Base-by-base conservation (phyloP, 1,284 basidiomycete genomes). In the Cutaneotrichosporon sp. region DNA sequence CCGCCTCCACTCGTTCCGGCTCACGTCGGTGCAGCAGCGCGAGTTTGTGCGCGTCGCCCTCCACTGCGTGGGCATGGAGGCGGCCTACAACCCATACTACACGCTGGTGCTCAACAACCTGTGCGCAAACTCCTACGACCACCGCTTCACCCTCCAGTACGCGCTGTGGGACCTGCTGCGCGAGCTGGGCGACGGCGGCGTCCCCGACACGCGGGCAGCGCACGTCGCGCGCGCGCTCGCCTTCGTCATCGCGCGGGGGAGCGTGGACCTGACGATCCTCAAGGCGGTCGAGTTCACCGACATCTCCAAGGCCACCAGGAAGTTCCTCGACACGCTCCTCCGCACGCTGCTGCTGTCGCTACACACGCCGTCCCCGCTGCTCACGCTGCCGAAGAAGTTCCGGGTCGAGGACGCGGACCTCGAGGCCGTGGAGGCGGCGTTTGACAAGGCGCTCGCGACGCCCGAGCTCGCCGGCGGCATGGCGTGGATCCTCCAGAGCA, bases 111-210 rank as follows among this genome's bases (percentile, higher is more conserved):
- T 84, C 8, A 87, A 91, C 1, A 89, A 92, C 68, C 73, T 81
- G 4, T 79, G 78, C 51, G 64, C 73, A 6, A 71, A 75, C 56
- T 79, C 80, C 3, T 82, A 82, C 62, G 87, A 89, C 8, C 89
- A 94, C 72, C 89, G 87, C 67, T 89, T 99, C 69, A 98, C 97
- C 0, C 82, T 99, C 45, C 97, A 98, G 74, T 99, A 93, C 79
- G 92, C 89, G 69, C 81, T 99, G 8, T 99, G 97, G 97, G 97
- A 99, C 77, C 95, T 98, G 73, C 80, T 99, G 36, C 89, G 95
- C 11, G 91, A 92, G 65, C 82, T 99, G 31, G 94, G 93, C 18
- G 92, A 97, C 78, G 85, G 60, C 13, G 33, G 20, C 2, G 58
- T 62, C 8, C 22, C 52, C 8, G 57, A 61, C 0, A 27, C 54